Evolutionary conservation across 140 eudicot species (phyloP).

Genomic region (Oenanthe javanica): DNA sequence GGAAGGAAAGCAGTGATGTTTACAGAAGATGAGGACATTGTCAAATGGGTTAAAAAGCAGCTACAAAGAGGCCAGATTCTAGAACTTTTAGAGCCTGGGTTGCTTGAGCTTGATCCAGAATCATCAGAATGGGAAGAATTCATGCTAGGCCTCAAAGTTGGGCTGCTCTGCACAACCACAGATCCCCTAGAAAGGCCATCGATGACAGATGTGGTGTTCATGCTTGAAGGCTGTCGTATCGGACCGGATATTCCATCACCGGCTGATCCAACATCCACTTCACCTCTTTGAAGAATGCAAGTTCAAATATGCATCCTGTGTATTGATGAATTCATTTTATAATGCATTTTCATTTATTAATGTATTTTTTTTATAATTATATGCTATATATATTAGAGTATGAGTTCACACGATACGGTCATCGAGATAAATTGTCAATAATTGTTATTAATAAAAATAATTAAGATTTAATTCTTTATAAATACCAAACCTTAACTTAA

Average conservation of each 20-base stretch:
- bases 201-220: conserved; percentile 82
- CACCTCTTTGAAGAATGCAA: conserved; percentile 35
- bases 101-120: conserved; percentile 89
- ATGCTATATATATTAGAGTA: too few species aligned
- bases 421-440: too few species aligned
- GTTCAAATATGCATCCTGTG: neutral
- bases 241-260: conserved; percentile 89
- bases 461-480: too few species aligned
- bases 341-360: neutral
- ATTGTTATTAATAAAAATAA: too few species aligned
- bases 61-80: conserved; percentile 69
- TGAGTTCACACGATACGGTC: too few species aligned
- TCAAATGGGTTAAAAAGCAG: conserved; percentile 90
- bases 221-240: conserved; percentile 95
- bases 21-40: conserved; percentile 76
- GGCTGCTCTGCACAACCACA: conserved; percentile 70
- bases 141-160: conserved; percentile 80
- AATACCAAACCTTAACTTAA: too few species aligned
- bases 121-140: conserved; percentile 98
- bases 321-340: neutral
- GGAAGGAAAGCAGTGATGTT: conserved; percentile 85
- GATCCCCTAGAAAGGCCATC: conserved; percentile 69
- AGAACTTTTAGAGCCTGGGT: conserved; percentile 76
- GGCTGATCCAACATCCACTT: conserved; percentile 74
- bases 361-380: too few species aligned